These are phyloP conservation scores for Fraxinus angustifolia DNA, from an alignment of 305 asterid species.

Conservation along the genomic window DNA sequence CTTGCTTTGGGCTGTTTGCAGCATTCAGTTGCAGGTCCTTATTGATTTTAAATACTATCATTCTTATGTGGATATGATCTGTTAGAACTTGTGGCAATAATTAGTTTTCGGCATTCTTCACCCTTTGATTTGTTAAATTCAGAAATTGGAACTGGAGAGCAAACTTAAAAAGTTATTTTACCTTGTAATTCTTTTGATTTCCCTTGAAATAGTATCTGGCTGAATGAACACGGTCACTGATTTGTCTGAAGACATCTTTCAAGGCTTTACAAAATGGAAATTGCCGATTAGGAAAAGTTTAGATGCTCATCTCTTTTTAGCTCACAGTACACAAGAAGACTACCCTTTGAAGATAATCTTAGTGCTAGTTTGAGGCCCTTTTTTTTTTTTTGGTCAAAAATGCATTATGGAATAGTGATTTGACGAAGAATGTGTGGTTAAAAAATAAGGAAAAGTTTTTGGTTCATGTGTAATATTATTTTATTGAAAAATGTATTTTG, in stretches of 20 bases:
- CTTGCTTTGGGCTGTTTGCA: conserved; percentile 97
- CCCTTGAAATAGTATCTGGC: neutral
- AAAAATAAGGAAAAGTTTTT: no score
- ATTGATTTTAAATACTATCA: conserved; percentile 13
- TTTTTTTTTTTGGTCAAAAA: no score
- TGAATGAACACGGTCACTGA: neutral
- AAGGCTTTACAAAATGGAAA: conserved; percentile 14
- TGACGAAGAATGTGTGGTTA: no score
- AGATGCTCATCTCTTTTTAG: neutral
- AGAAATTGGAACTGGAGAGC: conserved; percentile 1
- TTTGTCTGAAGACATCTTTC: conserved; percentile 2
- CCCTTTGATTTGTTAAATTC: neutral
- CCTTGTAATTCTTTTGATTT: neutral
- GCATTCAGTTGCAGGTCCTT: conserved; percentile 93
- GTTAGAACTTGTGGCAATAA: neutral
- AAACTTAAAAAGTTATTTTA: neutral
- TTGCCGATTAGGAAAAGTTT: neutral
- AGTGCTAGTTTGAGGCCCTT: no score
- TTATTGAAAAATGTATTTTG: no score
- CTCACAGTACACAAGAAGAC: neutral
- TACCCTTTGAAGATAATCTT: conserved; percentile 1
- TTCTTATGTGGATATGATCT: neutral
- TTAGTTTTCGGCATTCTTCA: neutral
- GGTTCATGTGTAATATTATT: no score
- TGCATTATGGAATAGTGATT: no score